These are phyloP conservation scores for Venturia oleaginea DNA, from an alignment of 2,329 filamentous ascomycete genomes.

Conservation along the genomic window DNA sequence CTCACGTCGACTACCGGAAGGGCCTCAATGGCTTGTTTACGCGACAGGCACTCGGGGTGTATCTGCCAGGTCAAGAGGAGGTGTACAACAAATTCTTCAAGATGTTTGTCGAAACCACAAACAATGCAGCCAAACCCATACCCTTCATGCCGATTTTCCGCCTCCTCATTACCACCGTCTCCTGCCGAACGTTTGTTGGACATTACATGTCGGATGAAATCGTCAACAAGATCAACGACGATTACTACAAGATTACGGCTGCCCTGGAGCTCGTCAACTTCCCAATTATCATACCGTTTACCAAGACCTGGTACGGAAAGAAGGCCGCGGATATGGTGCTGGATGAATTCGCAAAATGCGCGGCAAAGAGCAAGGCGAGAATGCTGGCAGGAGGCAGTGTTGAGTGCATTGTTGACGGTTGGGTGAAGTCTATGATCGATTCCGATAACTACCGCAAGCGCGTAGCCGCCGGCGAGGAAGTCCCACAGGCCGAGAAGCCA, in stretches of 20 bases:
- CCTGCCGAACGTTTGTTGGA: constrained; percentile 92
- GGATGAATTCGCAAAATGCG: constrained; percentile 79
- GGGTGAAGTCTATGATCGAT: constrained; percentile 81
- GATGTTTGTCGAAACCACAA: constrained; percentile 64
- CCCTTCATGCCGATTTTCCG: constrained; percentile 90
- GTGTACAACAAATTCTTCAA: constrained; percentile 84
- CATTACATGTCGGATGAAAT: constrained; percentile 87
- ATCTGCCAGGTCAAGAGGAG: constrained; percentile 86
- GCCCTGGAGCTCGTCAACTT: constrained; percentile 97
- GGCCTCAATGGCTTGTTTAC: constrained; percentile 93
- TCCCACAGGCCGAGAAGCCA: constrained; percentile 69
- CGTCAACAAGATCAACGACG: constrained; percentile 88
- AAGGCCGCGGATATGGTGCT: constrained; percentile 90
- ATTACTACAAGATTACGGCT: constrained; percentile 94
- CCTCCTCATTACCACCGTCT: constrained; percentile 89
- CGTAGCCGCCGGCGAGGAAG: constrained; percentile 59
- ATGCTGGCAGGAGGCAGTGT: constrained; percentile 83
- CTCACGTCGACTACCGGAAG: constrained; percentile 94
- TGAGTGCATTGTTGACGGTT: constrained; percentile 91
- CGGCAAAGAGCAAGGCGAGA: constrained; percentile 84
- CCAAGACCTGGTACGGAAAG: constrained; percentile 95
- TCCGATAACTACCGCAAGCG: constrained; percentile 75
- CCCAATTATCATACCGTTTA: constrained; percentile 90
- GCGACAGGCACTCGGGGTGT: constrained; percentile 73
- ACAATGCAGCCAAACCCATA: constrained; percentile 59